Evolutionary conservation across 2,329 filamentous ascomycete genomes (phyloP).

Genomic region (Neofusicoccum sp.): DNA sequence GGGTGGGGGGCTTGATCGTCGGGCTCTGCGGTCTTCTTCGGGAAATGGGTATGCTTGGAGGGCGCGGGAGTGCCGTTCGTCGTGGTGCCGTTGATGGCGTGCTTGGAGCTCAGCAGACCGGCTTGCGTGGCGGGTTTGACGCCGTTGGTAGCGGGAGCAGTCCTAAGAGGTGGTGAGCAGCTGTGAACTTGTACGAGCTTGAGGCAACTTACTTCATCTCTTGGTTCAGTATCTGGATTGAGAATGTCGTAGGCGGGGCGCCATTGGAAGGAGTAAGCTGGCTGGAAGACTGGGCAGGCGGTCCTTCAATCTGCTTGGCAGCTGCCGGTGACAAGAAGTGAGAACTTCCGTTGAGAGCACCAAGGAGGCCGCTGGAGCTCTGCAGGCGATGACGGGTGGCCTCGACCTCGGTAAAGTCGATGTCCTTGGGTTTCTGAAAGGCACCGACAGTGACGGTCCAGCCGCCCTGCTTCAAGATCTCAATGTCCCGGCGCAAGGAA

Average conservation of each 20-base stretch:
- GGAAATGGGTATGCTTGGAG: no score
- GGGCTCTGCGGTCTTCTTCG: neutral
- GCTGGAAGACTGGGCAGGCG: neutral
- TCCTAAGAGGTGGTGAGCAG: neutral
- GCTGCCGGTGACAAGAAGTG: neutral
- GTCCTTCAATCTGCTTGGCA: neutral
- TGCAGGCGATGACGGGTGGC: constrained; percentile 2
- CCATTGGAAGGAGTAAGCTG: neutral
- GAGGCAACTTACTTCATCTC: neutral
- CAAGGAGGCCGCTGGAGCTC: neutral
- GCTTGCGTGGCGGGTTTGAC: neutral
- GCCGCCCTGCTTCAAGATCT: constrained; percentile 27
- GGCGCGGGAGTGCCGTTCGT: neutral
- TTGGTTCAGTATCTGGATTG: neutral
- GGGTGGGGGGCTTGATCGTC: neutral
- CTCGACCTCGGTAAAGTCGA: neutral
- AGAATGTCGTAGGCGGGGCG: neutral
- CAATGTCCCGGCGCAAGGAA: constrained; percentile 25
- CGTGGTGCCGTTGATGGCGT: neutral
- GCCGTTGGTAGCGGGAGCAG: neutral
- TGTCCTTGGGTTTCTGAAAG: neutral
- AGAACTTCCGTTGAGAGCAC: neutral
- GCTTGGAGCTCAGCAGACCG: neutral
- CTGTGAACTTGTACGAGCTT: neutral
- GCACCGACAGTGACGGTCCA: constrained; percentile 28